Conservation (phyloP, 768 basidiomycete species). For the Lactarius evosmus region DNA sequence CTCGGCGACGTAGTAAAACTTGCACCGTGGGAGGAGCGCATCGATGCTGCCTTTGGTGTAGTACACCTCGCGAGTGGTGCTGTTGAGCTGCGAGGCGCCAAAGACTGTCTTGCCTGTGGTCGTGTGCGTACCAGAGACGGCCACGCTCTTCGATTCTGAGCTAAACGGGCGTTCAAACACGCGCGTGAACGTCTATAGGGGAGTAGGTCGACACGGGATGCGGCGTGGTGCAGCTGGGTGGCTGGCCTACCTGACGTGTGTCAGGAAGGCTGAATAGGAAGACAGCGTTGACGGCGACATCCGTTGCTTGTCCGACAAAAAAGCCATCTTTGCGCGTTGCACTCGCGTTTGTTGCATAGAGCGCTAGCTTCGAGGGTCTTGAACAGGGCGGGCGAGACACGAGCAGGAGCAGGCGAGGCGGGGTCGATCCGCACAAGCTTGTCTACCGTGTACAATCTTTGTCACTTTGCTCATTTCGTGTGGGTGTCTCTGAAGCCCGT, state of each 20-base stretch:
- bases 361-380: conserved; percentile 81
- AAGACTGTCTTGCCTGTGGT: conserved; percentile 33
- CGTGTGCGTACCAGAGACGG: conserved; percentile 71
- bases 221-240: background rate
- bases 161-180: conserved; percentile 84
- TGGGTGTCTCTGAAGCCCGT: conserved; percentile 64
- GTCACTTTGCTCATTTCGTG: conserved; percentile 95
- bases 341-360: conserved; percentile 88
- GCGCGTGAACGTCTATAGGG: conserved; percentile 58
- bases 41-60: conserved; percentile 95
- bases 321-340: conserved; percentile 57
- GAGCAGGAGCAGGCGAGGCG: conserved; percentile 38
- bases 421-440: conserved; percentile 70
- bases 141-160: conserved; percentile 94
- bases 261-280: conserved; percentile 64
- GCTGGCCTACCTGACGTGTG: conserved; percentile 57
- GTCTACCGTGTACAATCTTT: conserved; percentile 86
- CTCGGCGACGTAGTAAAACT: too few relatives aligned
- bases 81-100: conserved; percentile 31
- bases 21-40: too few relatives aligned
- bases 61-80: conserved; percentile 62
- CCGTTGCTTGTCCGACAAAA: conserved; percentile 86
- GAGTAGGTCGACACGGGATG: background rate
- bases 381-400: conserved; percentile 61
- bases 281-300: conserved; percentile 86